A percentile compares a stretch with the other conserved stretches of the same genome.
These are phyloP conservation scores for Auriculariales sp. DNA, from an alignment of 768 basidiomycete genomes.

Conservation along the genomic window DNA sequence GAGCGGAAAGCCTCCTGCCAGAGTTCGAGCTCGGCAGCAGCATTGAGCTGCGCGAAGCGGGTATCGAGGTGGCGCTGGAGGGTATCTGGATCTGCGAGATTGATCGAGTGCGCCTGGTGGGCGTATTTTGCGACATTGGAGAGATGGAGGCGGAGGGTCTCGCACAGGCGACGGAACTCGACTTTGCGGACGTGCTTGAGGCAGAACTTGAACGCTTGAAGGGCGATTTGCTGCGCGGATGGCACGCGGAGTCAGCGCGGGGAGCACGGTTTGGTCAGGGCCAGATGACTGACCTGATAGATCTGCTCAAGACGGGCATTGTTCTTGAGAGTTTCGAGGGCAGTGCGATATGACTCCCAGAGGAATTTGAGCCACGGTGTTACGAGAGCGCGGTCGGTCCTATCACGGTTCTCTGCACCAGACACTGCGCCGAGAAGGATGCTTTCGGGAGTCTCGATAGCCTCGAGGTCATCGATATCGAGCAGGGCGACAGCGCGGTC, in stretches of 20 bases:
- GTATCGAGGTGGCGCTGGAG: conserved; percentile 93
- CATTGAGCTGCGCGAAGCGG: conserved; percentile 90
- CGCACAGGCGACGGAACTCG: conserved; percentile 93
- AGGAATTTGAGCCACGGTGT: conserved; percentile 96
- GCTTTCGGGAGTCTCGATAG: conserved; percentile 87
- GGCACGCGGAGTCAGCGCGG: neutral
- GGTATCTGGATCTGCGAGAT: conserved; percentile 87
- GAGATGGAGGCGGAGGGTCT: conserved; percentile 89
- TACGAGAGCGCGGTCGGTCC: conserved; percentile 87
- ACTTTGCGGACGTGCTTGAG: conserved; percentile 85
- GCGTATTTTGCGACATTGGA: conserved; percentile 90
- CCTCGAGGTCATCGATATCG: conserved; percentile 91
- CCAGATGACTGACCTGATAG: conserved; percentile 58
- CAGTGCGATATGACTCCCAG: conserved; percentile 98
- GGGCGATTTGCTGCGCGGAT: conserved; percentile 65
- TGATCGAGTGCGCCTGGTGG: conserved; percentile 87
- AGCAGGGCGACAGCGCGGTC: conserved; percentile 49
- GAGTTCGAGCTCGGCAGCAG: conserved; percentile 92
- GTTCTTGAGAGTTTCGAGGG: conserved; percentile 89
- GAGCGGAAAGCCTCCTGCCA: conserved; percentile 99
- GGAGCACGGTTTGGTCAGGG: too few species aligned
- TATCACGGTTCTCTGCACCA: conserved; percentile 80
- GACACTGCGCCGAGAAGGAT: conserved; percentile 83
- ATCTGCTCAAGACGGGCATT: conserved; percentile 84
- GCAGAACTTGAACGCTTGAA: conserved; percentile 96